Base-by-base conservation (phyloP, 495 filamentous ascomycete genomes). In the Amphirosellinia nigrospora region DNA sequence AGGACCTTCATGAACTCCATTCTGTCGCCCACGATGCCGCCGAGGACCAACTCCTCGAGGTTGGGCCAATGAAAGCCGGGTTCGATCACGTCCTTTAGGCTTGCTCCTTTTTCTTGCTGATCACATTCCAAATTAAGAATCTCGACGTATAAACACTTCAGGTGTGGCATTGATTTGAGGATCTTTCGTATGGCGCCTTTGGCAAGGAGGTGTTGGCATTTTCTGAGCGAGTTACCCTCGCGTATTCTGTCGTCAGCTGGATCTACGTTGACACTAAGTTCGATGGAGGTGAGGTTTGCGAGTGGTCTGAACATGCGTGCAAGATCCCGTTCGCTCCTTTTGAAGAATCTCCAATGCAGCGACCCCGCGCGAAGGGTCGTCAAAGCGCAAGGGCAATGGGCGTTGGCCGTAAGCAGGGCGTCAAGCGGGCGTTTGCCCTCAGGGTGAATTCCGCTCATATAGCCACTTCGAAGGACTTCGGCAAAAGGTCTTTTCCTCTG, bases 1-100 rank as follows among this genome's bases (percentile, higher is more conserved):
- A 75, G 46, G 10, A 70, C 34, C 2, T 66, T 46, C 34, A 66
- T 72, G 34, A 72, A 13, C 3, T 75, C 73, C 1, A 43, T 46
- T 16, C 71, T 69, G 4, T 65, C 61, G n/a, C 34, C 36, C 5
- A 23, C 11, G n/a, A 75, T 36, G 30, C 70, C 21, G 15, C 32
- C 16, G 1, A 75, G 68, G 16, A 23, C 9, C 15, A 75, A n/a
- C 11, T 46, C 48, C 30, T 7, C 64, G 3, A 73, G 28, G 9
- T 69, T 28, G 9, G 71, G 26, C 73, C 65, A 71, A 34, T 46
- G 60, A n/a, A 59, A 68, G 28, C 45, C 48, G 1, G 32, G 19
- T 19, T 70, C 61, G 13, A 75, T 48, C 2, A 71, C 38, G 2
- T 71, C 39, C 7, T 19, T 21, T 11, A 73, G 46, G 7, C 52